Evolutionary conservation across 1,139 yeast genomes (phyloP), one percentile per base, ranked within the genome.

Genomic region (Debaryomyces sp.): DNA sequence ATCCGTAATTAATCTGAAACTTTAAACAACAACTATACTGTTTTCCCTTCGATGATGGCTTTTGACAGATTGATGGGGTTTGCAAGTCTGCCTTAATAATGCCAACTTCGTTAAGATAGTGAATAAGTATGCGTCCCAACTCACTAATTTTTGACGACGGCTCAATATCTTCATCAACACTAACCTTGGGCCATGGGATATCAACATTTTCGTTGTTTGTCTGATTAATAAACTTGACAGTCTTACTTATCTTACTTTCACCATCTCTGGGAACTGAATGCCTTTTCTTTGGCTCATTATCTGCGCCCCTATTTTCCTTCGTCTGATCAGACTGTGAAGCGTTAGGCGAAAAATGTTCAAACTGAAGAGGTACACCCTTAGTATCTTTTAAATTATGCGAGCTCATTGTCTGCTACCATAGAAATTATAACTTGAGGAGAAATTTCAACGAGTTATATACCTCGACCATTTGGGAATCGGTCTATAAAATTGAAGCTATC

Each of bases 121-220:
- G 29, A 13, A 44, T 38, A 15, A 50, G 35, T 4, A 44, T 37
- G n/a, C 52, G 15, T 6, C 52, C 54, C 8, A 49, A 41, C 33
- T 44, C 47, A 22, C 47, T 44, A 6, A 44, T 33, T 32, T 32
- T 45, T 9, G 52, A 44, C 6, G 50, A 45, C 15, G 47, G 47
- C 30, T 47, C 45, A 38, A 38, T 10, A 27, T 24, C 30, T 12
- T 30, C 37, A 17, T n/a, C 18, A 41, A 37, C 32, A 10, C 12
- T 22, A 32, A 32, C 18, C 15, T 29, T 30, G 13, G 46, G 46
- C 46, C 46, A 43, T 2, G 35, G 29, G 4, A 43, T 27, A 37
- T 24, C 35, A 27, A 26, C 29, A 27, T 30, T 15, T 13, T 41
- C 35, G 17, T 30, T 30, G 13, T 23, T 30, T 5, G 12, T 41